A percentile compares a stretch with the other conserved stretches of the same genome.
These are phyloP conservation scores for Sporothrix humicola DNA, from an alignment of 2,329 filamentous ascomycete species.

Conservation along the genomic window DNA sequence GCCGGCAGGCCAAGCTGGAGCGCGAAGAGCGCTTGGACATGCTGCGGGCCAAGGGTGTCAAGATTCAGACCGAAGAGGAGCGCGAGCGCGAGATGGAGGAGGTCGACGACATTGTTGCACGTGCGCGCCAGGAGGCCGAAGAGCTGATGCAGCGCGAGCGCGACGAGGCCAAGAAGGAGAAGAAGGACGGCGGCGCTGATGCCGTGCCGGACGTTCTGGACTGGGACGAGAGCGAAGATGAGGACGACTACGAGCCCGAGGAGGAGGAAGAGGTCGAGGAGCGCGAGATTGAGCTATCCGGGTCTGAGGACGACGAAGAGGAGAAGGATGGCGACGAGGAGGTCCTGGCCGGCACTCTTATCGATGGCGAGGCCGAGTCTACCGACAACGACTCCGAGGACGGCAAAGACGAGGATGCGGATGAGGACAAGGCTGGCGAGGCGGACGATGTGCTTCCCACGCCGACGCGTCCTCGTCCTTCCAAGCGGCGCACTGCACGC, in stretches of 20 bases:
- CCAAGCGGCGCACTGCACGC: conserved; percentile 55
- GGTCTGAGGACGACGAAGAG: conserved; percentile 34
- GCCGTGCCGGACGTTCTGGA: conserved; percentile 47
- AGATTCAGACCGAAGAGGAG: conserved; percentile 85
- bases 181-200: conserved; percentile 59
- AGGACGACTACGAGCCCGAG: conserved; percentile 42
- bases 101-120: conserved; percentile 86
- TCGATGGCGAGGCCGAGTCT: conserved; percentile 36
- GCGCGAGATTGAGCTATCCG: conserved; percentile 26
- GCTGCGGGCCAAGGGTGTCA: conserved; percentile 78
- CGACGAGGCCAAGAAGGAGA: conserved; percentile 71
- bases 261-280: conserved; percentile 29
- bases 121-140: conserved; percentile 78
- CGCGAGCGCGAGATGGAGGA: conserved; percentile 79
- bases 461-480: conserved; percentile 45
- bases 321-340: conserved; percentile 39
- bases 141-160: conserved; percentile 80
- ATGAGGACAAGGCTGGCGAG: conserved; percentile 32
- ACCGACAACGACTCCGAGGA: conserved; percentile 45
- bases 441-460: conserved; percentile 29
- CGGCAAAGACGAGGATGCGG: conserved; percentile 43
- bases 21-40: conserved; percentile 77
- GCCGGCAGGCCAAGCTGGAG: conserved; percentile 78
- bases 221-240: conserved; percentile 49
- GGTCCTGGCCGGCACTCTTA: conserved; percentile 40